These are phyloP conservation scores for Scenedesmus sp. DNA, from an alignment of 163 green algal species.

Conservation along the genomic window DNA sequence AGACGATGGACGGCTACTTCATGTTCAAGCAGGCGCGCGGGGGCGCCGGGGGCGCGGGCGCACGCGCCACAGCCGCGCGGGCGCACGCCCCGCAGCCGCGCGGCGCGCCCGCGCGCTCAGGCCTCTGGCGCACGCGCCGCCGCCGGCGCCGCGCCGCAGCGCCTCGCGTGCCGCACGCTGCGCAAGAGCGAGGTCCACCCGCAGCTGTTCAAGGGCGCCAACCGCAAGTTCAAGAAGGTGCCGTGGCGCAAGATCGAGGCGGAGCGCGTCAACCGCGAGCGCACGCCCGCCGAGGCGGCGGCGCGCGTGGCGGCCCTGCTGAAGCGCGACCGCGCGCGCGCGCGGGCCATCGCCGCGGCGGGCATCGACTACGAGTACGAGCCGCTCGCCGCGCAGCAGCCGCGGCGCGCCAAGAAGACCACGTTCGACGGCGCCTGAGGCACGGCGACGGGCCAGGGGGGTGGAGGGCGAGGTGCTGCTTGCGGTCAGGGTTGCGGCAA, in stretches of 20 bases:
- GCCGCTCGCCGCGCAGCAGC: constrained; percentile 48
- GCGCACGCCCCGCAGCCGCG: no score
- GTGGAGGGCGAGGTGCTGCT: no score
- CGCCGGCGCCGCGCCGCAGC: constrained; percentile 29
- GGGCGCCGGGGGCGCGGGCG: background rate
- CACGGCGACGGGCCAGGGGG: background rate
- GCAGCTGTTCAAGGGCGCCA: constrained; percentile 85
- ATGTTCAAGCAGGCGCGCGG: constrained; percentile 79
- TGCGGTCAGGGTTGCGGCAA: no score
- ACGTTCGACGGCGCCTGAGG: constrained; percentile 22
- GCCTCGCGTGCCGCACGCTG: constrained; percentile 51
- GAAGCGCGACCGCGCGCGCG: constrained; percentile 68
- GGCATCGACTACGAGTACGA: constrained; percentile 91
- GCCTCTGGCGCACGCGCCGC: no score
- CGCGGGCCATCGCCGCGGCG: constrained; percentile 68
- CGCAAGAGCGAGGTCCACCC: constrained; percentile 71
- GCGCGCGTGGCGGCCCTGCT: constrained; percentile 59
- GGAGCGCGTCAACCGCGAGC: constrained; percentile 77
- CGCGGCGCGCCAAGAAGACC: constrained; percentile 59
- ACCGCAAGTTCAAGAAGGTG: constrained; percentile 83
- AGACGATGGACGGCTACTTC: constrained; percentile 97
- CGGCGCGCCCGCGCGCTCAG: no score
- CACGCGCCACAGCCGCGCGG: no score
- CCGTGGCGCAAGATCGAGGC: constrained; percentile 83
- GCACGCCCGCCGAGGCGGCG: constrained; percentile 66